Evolutionary conservation across 441 rosid species (phyloP).

Genomic region (Erodium chrysanthum): DNA sequence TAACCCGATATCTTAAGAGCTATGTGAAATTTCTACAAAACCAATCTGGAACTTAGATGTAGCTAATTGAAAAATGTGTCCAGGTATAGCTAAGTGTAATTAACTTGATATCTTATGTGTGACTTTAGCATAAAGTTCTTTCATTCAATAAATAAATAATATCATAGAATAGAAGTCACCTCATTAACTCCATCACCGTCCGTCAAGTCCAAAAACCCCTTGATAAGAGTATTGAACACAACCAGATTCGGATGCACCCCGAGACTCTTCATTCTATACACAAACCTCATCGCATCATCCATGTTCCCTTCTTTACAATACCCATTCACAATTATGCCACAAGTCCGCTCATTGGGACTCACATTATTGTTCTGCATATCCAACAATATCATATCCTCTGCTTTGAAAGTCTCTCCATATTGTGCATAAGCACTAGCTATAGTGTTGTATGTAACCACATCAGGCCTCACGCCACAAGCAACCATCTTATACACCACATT

Average conservation of each 20-base stretch:
- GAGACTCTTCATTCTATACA: conserved; percentile 69
- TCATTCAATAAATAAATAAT: too few relatives aligned
- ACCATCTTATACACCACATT: conserved; percentile 57
- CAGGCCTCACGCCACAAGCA: conserved; percentile 53
- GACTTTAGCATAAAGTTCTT: too few relatives aligned
- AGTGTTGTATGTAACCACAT: conserved; percentile 73
- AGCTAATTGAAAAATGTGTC: too few relatives aligned
- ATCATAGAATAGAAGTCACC: conserved; percentile 32
- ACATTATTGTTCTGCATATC: conserved; percentile 61
- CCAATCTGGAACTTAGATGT: too few relatives aligned
- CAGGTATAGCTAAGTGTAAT: too few relatives aligned
- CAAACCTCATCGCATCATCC: conserved; percentile 65
- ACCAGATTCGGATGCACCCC: conserved; percentile 82
- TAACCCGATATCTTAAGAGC: too few relatives aligned
- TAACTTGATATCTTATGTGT: too few relatives aligned
- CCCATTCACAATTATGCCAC: conserved; percentile 64
- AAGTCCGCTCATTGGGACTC: conserved; percentile 67
- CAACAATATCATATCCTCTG: conserved; percentile 52
- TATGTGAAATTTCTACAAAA: too few relatives aligned
- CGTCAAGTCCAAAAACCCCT: conserved; percentile 57
- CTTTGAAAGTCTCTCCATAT: conserved; percentile 44
- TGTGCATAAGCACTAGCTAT: conserved; percentile 66
- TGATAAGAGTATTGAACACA: conserved; percentile 69
- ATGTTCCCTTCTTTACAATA: conserved; percentile 77
- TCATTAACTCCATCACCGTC: conserved; percentile 69